Conservation (phyloP, 371 early-diverging fungal species). For the Apophysomyces ossiformis region DNA sequence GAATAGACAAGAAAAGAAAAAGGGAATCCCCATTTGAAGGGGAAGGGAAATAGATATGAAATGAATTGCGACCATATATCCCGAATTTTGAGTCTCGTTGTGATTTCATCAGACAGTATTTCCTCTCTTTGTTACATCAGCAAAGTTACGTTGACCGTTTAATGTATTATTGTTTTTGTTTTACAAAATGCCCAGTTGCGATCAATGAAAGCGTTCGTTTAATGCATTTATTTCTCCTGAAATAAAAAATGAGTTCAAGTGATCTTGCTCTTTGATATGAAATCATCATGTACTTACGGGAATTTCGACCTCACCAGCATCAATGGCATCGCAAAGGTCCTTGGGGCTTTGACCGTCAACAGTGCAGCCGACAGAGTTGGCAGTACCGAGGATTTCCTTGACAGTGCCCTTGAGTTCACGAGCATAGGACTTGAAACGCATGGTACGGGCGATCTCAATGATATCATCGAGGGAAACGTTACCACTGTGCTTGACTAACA, state of each 20-base stretch:
- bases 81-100: not conserved
- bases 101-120: not conserved
- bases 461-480: conserved; percentile 93
- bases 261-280: conserved; percentile 19
- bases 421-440: conserved; percentile 93
- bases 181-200: conserved; percentile 9
- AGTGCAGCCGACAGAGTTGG: conserved; percentile 95
- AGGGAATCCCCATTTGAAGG: too few species aligned
- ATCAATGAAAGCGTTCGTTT: conserved; percentile 4
- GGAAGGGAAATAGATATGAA: not conserved
- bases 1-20: not conserved
- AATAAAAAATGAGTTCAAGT: not conserved
- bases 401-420: conserved; percentile 92
- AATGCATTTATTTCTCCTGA: conserved; percentile 33
- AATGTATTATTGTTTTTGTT: conserved; percentile 4
- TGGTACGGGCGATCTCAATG: conserved; percentile 96
- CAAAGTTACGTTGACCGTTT: not conserved
- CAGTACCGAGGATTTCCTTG: conserved; percentile 98
- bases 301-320: conserved; percentile 82
- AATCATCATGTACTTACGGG: conserved; percentile 44
- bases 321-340: conserved; percentile 53
- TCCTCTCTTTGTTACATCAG: conserved; percentile 13
- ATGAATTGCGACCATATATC: not conserved
- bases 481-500: conserved; percentile 87
- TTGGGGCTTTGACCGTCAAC: conserved; percentile 58